Percentiles rank a stretch among this genome's conserved stretches.
phyloP scores from a whole-genome alignment of 2,329 filamentous ascomycete genomes.

The Endocalyx cinctus region DNA sequence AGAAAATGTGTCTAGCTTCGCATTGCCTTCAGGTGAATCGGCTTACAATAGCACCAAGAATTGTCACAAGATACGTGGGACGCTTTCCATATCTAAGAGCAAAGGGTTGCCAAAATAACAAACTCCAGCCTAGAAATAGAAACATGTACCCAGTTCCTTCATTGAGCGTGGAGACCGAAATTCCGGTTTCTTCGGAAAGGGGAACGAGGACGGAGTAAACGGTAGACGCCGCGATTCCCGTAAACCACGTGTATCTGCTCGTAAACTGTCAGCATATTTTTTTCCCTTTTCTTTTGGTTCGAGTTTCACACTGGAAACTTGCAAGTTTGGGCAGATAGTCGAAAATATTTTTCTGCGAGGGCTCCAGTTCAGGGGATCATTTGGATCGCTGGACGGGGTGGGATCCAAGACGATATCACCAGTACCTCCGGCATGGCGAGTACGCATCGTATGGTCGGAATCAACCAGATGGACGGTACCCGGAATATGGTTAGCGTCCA shows the following conservation, averaged over 20 bases:
- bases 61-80: conserved; percentile 21
- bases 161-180: conserved; percentile 15
- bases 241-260: too few species aligned
- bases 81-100: conserved; percentile 28
- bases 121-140: conserved; percentile 29
- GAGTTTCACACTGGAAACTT: too few species aligned
- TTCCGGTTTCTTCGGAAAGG: not conserved
- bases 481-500: too few species aligned
- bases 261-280: too few species aligned
- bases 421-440: conserved; percentile 7
- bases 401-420: conserved; percentile 38
- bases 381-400: conserved; percentile 24
- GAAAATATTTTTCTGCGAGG: conserved; percentile 27
- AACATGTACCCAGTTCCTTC: conserved; percentile 15
- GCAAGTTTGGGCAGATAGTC: too few species aligned
- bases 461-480: conserved; percentile 30
- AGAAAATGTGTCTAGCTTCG: too few species aligned
- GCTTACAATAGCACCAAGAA: conserved; percentile 10
- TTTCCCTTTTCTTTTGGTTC: too few species aligned
- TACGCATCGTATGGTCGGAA: conserved; percentile 14
- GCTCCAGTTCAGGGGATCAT: conserved; percentile 36
- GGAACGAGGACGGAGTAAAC: too few species aligned
- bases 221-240: too few species aligned
- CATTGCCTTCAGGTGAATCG: too few species aligned
- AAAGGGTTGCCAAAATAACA: conserved; percentile 28